A percentile compares a stretch with the other conserved stretches of the same genome.
Evolutionary conservation across 2,329 filamentous ascomycete species (phyloP).

Genomic region (Pyrenophora graminea): DNA sequence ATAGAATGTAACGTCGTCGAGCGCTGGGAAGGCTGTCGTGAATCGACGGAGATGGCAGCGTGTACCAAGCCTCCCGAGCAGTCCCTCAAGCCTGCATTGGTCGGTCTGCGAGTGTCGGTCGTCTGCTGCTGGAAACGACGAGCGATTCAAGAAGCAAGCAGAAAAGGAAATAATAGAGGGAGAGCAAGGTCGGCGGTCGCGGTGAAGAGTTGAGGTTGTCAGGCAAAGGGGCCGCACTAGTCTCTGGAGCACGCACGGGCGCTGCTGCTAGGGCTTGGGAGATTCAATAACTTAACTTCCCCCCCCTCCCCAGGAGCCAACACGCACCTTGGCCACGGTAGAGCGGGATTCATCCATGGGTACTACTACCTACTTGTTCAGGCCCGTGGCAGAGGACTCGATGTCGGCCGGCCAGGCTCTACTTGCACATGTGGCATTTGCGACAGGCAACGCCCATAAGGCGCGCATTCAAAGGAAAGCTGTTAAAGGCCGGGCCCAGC

Average conservation of each 20-base stretch:
- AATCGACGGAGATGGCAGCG: slow-evolving; percentile 47
- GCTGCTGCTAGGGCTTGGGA: slow-evolving; percentile 10
- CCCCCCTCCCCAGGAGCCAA: slow-evolving; percentile 1
- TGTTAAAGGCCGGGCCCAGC: no score
- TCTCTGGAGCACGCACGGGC: slow-evolving; percentile 18
- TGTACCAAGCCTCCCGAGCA: slow-evolving; percentile 48
- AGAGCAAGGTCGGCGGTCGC: slow-evolving; percentile 31
- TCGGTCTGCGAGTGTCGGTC: slow-evolving; percentile 30
- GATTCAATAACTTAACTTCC: slow-evolving; percentile 12
- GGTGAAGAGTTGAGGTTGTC: slow-evolving; percentile 29
- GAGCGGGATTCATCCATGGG: no score
- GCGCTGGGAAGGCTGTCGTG: slow-evolving; percentile 45
- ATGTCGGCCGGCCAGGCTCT: no score
- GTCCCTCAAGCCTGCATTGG: slow-evolving; percentile 48
- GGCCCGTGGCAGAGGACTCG: no score
- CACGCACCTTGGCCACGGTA: slow-evolving; percentile 10
- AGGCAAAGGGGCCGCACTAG: slow-evolving; percentile 27
- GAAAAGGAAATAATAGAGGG: slow-evolving; percentile 43
- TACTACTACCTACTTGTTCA: no score
- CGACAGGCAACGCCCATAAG: no score
- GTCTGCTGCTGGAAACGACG: slow-evolving; percentile 28
- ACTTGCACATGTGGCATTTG: no score
- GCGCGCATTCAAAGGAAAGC: no score
- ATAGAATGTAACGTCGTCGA: slow-evolving; percentile 41
- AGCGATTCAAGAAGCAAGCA: slow-evolving; percentile 35